Conservation (phyloP, 2,329 filamentous ascomycete genomes). For the Gnomoniopsis smithogilvyi region DNA sequence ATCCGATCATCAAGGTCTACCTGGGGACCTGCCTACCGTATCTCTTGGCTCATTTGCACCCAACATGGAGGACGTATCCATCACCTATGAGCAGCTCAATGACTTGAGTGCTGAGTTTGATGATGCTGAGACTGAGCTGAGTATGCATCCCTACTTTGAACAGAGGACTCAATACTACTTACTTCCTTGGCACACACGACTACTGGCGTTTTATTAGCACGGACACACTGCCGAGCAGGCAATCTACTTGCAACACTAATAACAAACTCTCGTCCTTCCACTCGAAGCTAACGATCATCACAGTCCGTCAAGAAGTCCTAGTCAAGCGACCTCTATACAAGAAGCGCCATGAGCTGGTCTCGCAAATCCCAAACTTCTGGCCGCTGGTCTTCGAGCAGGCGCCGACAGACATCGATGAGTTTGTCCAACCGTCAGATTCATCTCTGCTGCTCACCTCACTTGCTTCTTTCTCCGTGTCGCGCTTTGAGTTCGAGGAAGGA, state of each 20-base stretch:
- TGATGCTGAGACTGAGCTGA: slow-evolving; percentile 75
- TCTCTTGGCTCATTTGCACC: neutral
- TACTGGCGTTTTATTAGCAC: neutral
- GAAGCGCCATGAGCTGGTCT: slow-evolving; percentile 68
- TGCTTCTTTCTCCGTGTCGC: slow-evolving; percentile 66
- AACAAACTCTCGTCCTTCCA: too few species aligned
- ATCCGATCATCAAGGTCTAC: neutral
- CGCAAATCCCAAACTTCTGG: slow-evolving; percentile 87
- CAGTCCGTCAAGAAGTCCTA: slow-evolving; percentile 71
- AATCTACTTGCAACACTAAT: neutral
- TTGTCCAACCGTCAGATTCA: slow-evolving; percentile 78
- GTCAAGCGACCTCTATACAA: slow-evolving; percentile 70
- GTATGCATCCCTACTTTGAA: slow-evolving; percentile 49
- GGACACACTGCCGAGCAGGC: neutral
- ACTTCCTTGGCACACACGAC: neutral
- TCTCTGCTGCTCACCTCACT: slow-evolving; percentile 68
- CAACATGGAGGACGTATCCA: slow-evolving; percentile 35
- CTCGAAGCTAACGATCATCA: slow-evolving; percentile 11
- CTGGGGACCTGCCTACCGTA: neutral
- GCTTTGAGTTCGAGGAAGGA: slow-evolving; percentile 70
- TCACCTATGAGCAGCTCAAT: slow-evolving; percentile 74
- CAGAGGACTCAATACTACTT: too few species aligned
- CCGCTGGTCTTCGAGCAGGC: slow-evolving; percentile 86
- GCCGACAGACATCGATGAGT: slow-evolving; percentile 81
- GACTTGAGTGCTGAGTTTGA: slow-evolving; percentile 82